Evolutionary conservation across 768 basidiomycete genomes (phyloP).

Genomic region (Aureoboletus auriporus): DNA sequence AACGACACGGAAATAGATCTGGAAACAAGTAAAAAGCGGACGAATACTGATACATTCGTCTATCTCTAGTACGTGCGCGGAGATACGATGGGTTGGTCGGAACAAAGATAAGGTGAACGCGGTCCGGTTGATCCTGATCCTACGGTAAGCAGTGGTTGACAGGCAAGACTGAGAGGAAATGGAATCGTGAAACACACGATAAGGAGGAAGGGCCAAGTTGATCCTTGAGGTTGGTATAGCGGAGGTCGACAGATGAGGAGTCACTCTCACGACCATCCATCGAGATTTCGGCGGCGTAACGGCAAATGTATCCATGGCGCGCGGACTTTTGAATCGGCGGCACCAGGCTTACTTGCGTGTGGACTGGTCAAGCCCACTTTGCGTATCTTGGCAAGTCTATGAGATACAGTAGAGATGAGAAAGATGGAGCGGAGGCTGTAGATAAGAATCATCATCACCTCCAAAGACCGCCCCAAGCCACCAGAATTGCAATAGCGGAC

Average conservation of each 20-base stretch:
- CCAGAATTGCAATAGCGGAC: constrained; percentile 51
- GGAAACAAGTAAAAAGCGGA: constrained; percentile 3
- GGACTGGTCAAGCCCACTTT: constrained; percentile 39
- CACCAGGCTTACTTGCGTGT: constrained; percentile 12
- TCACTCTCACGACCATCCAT: constrained; percentile 36
- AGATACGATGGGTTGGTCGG: constrained; percentile 10
- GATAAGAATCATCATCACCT: constrained; percentile 36
- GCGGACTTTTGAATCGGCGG: constrained; percentile 13
- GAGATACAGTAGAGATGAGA: constrained; percentile 5
- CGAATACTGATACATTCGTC: not conserved
- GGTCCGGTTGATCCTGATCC: constrained; percentile 17
- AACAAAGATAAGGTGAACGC: constrained; percentile 1
- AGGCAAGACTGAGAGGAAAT: not conserved
- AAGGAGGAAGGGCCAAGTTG: constrained; percentile 2
- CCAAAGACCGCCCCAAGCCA: constrained; percentile 65
- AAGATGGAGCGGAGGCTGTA: constrained; percentile 5
- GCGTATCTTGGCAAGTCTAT: constrained; percentile 43
- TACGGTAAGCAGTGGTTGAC: constrained; percentile 2
- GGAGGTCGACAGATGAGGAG: not conserved
- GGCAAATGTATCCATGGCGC: constrained; percentile 37
- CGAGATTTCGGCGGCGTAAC: constrained; percentile 35
- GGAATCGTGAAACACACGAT: constrained; percentile 4
- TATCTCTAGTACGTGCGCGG: constrained; percentile 13
- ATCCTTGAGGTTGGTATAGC: not conserved
- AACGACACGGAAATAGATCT: constrained; percentile 9